Evolutionary conservation across 1,284 basidiomycete species (phyloP).

Genomic region (Trametes pubescens): DNA sequence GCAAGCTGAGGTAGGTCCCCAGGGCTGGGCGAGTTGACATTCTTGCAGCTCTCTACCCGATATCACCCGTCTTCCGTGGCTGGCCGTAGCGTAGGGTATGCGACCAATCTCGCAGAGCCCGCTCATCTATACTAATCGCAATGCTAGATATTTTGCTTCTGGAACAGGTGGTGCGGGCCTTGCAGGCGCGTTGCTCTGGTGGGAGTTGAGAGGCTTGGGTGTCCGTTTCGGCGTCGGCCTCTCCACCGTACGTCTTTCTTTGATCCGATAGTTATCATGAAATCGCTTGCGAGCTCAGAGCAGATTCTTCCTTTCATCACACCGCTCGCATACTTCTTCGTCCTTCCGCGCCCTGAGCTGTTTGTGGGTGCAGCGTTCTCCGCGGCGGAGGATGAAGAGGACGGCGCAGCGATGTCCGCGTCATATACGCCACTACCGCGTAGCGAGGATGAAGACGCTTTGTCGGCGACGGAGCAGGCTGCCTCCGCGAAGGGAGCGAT

Average conservation of each 20-base stretch:
- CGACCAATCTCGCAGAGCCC: neutral
- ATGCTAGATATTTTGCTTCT: slow-evolving; percentile 79
- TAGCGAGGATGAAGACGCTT: slow-evolving; percentile 45
- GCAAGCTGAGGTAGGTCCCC: slow-evolving; percentile 4
- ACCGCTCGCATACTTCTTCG: slow-evolving; percentile 75
- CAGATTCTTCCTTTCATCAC: slow-evolving; percentile 84
- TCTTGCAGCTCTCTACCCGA: slow-evolving; percentile 91
- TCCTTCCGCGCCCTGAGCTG: slow-evolving; percentile 68
- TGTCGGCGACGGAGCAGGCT: too few species aligned
- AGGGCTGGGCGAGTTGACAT: slow-evolving; percentile 95
- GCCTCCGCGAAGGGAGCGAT: too few species aligned
- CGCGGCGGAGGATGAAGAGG: slow-evolving; percentile 50
- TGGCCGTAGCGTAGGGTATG: slow-evolving; percentile 76
- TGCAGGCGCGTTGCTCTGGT: slow-evolving; percentile 94
- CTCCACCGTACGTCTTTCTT: slow-evolving; percentile 64
- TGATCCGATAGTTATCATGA: neutral
- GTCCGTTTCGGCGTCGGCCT: slow-evolving; percentile 86
- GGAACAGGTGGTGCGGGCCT: slow-evolving; percentile 96
- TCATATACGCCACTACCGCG: slow-evolving; percentile 65
- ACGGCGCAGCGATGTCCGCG: slow-evolving; percentile 42
- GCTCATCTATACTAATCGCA: too few species aligned
- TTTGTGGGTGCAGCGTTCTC: slow-evolving; percentile 48
- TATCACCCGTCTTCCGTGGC: slow-evolving; percentile 75
- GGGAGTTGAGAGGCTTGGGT: slow-evolving; percentile 89
- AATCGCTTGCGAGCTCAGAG: neutral